Evolutionary conservation across 805 yeast species (phyloP), one percentile per base, ranked within the genome.

Genomic region (Vanderwaltozyma yarrowii): DNA sequence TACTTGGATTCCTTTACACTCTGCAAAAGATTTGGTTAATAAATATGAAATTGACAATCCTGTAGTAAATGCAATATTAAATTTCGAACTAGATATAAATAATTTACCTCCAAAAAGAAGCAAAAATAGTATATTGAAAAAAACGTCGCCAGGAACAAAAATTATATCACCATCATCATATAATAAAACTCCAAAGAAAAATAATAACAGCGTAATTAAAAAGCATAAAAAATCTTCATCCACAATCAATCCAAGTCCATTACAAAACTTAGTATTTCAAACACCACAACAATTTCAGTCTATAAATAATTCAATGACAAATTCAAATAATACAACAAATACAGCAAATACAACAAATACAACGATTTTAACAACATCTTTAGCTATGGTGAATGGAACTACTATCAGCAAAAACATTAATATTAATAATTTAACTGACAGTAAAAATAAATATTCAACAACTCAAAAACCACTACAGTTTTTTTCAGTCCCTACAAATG

Each of bases 1-100:
- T 3, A 81, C 94, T 2, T 83, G 92, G 92, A 75, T 83, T 30
- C 92, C 92, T 0, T 54, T 82, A 31, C 69, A 68, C 2, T 73
- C 74, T 45, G 92, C 89, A 2, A 67, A 67, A 32, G 67, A 72
- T 33, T 63, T 80, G 48, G 78, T 77, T 3, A 64, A 67, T 32
- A 66, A 65, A 33, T 70, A 74, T 45, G 71, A 69, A 1, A 73
- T 76, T 15, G 61, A 67, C 29, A 74, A 72, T 18, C 65, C 68
- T 8, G 64, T 77, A 37, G 67, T 70, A 18, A 70, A 59, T 4
- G 41, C 69, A 4, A 73, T 81, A 2, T 59, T 81, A 37, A 70
- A 69, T 32, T 80, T 74, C 49, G 69, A 54, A 51, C 71, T 71
- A 45, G 71, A 61, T 50, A 67, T 62, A 39, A 66, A 58, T 53